A percentile compares a stretch with the other conserved stretches of the same genome.
Evolutionary conservation across 139 green algal genomes (phyloP).

Genomic region (Chlamydomonas sp.): DNA sequence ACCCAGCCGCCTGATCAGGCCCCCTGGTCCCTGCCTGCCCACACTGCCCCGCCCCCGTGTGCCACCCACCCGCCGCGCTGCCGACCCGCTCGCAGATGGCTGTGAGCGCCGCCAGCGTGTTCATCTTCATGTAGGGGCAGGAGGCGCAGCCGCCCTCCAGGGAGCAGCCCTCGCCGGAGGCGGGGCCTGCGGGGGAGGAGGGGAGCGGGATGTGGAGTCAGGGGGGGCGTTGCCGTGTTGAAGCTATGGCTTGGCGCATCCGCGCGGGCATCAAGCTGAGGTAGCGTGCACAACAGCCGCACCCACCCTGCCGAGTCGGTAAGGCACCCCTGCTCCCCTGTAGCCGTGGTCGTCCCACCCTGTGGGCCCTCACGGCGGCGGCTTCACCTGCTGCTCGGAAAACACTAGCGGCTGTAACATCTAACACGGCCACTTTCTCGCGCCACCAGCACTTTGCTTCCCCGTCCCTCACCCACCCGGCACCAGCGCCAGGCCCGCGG

Average conservation of each 20-base stretch:
- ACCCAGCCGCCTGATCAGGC: not conserved
- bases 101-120: slow-evolving; percentile 75
- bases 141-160: slow-evolving; percentile 93
- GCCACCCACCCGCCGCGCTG: slow-evolving; percentile 34
- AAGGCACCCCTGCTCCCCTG: too few species aligned
- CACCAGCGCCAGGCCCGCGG: slow-evolving; percentile 74
- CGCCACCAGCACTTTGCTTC: not conserved
- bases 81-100: slow-evolving; percentile 62
- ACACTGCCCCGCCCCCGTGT: not conserved
- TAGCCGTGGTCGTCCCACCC: too few species aligned
- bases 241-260: too few species aligned
- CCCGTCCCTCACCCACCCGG: slow-evolving; percentile 41
- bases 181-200: slow-evolving; percentile 47
- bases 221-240: too few species aligned
- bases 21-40: not conserved
- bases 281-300: too few species aligned
- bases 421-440: not conserved
- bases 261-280: too few species aligned
- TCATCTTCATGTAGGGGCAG: slow-evolving; percentile 99
- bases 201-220: not conserved
- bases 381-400: too few species aligned
- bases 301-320: too few species aligned
- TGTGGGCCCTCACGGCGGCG: too few species aligned
- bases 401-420: too few species aligned
- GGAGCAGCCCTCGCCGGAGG: slow-evolving; percentile 92